A percentile compares a stretch with the other conserved stretches of the same genome.
These are phyloP conservation scores for Kodamaea nitidulidarum DNA, from an alignment of 805 yeast genomes.

Conservation along the genomic window DNA sequence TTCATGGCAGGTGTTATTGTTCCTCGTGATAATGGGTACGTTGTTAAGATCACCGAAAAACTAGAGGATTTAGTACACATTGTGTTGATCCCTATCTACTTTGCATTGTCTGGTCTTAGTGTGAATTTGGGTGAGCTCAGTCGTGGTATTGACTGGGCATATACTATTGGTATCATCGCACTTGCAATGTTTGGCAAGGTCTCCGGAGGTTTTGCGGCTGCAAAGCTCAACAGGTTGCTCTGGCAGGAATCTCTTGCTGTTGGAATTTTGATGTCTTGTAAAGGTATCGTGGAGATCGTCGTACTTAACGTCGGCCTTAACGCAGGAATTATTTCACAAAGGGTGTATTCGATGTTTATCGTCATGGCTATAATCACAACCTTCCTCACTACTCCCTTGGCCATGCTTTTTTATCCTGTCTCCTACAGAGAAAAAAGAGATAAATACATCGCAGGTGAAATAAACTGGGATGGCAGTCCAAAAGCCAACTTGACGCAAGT, in stretches of 20 bases:
- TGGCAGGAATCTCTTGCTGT: constrained; percentile 76
- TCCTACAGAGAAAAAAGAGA: constrained; percentile 52
- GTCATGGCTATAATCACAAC: constrained; percentile 80
- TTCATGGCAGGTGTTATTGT: constrained; percentile 72
- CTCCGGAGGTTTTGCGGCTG: constrained; percentile 62
- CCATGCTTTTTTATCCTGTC: constrained; percentile 58
- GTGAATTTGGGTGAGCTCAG: constrained; percentile 62
- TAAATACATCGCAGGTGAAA: constrained; percentile 22
- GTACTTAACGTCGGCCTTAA: constrained; percentile 70
- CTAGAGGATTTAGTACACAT: constrained; percentile 75
- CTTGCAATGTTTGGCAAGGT: constrained; percentile 69
- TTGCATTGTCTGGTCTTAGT: constrained; percentile 73
- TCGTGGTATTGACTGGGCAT: constrained; percentile 74
- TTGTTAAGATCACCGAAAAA: constrained; percentile 63
- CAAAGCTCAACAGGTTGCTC: constrained; percentile 55
- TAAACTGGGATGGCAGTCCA: constrained; percentile 25
- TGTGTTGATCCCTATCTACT: constrained; percentile 70
- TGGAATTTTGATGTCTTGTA: constrained; percentile 82
- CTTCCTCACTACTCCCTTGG: constrained; percentile 74
- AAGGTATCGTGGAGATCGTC: constrained; percentile 83
- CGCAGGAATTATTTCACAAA: constrained; percentile 61
- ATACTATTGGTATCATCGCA: constrained; percentile 59
- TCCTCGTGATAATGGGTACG: constrained; percentile 74
- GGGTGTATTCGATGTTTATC: constrained; percentile 74
- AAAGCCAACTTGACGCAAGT: constrained; percentile 5